Evolutionary conservation across 805 yeast genomes (phyloP), one percentile per base, ranked within the genome.

Genomic region (Wickerhamomyces mucosus): DNA sequence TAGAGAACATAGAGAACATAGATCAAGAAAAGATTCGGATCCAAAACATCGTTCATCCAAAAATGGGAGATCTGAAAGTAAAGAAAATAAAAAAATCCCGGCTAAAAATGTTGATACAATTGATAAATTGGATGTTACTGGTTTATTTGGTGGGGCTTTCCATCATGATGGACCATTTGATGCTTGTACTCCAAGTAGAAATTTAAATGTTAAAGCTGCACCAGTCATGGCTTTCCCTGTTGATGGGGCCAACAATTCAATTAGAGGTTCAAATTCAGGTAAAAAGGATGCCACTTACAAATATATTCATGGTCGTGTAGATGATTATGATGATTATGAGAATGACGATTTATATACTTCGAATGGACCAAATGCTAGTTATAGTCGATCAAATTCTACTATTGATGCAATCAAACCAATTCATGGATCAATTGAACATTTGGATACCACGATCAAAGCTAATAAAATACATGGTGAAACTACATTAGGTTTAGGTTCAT

Each of bases 161-260:
- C 98, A 92, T 57, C 97, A 92, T 56, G 98, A 92, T 59, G 98
- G 98, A 10, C 98, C 98, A 12, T 92, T 92, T 54, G 98, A 92
- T 55, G 98, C 98, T 1, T 89, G 97, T 56, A 82, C 94, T 3
- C 97, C 98, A 7, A 95, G 84, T 56, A 76, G 97, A 55, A 92
- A 92, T 58, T 82, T 80, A 59, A 66, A 72, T 41, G 63, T 67
- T 14, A 68, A 64, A 50, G 76, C 74, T 28, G 95, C 96, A 0
- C 98, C 98, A 5, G 96, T 92, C 12, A 64, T 75, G 61, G 98
- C 98, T 1, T 92, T 89, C 67, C 96, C 96, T 0, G 82, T 70
- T 6, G 94, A 89, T 58, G 96, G 97, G 1, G 96, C 97, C 40
- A 92, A 92, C 58, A 80, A 73, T 49, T 70, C 89, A 6, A 76